phyloP scores from a whole-genome alignment of 1,284 basidiomycete species.

The Athelia psychrophila region DNA sequence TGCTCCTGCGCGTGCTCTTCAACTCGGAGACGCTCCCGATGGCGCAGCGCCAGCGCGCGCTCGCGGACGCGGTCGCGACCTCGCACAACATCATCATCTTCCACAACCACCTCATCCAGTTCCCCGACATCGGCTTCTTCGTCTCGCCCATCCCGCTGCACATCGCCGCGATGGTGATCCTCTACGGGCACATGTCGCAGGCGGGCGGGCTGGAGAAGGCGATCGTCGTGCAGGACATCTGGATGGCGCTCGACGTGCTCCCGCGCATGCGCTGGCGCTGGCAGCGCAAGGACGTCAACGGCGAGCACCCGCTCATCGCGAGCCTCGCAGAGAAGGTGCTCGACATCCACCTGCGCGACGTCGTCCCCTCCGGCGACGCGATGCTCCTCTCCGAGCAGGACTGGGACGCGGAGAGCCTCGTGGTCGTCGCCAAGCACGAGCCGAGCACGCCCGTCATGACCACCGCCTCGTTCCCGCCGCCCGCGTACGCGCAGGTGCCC shows the following conservation, averaged over 20 bases:
- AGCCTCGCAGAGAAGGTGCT: constrained; percentile 76
- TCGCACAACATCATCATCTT: constrained; percentile 82
- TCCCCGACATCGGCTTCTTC: constrained; percentile 81
- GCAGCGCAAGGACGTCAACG: constrained; percentile 76
- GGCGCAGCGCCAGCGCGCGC: constrained; percentile 58
- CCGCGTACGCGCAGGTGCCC: constrained; percentile 29
- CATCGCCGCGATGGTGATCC: constrained; percentile 83
- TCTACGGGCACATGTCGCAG: constrained; percentile 78
- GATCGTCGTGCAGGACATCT: constrained; percentile 73
- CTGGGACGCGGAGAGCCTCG: constrained; percentile 53
- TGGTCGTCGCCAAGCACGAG: constrained; percentile 15
- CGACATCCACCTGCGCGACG: constrained; percentile 59
- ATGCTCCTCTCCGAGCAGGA: constrained; percentile 64
- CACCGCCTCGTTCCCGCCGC: constrained; percentile 19
- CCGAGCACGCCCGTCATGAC: constrained; percentile 46
- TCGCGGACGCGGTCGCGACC: constrained; percentile 76
- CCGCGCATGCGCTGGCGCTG: constrained; percentile 84
- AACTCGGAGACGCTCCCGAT: constrained; percentile 68
- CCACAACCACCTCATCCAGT: constrained; percentile 75
- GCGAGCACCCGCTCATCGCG: constrained; percentile 76
- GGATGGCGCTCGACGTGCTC: constrained; percentile 80
- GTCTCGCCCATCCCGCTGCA: constrained; percentile 82
- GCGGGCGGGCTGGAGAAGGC: constrained; percentile 61
- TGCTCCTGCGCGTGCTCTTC: constrained; percentile 73
- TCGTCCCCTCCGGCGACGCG: constrained; percentile 54